Evolutionary conservation across 176 grass and related monocot genomes (phyloP).

Genomic region (Poa pratensis): DNA sequence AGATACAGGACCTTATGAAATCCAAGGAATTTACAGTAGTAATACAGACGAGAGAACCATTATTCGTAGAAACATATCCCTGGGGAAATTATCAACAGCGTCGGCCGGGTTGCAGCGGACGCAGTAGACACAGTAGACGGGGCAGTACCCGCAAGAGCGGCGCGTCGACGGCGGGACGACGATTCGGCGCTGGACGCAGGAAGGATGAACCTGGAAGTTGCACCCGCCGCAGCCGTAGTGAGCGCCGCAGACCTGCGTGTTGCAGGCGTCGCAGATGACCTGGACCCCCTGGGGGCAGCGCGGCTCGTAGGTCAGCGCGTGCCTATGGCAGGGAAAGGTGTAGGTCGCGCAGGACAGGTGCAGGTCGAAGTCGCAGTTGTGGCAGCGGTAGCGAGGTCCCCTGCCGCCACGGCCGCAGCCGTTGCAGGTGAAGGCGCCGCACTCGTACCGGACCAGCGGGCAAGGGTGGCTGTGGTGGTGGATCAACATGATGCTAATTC

Average conservation of each 20-base stretch:
- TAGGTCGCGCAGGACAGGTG: neutral
- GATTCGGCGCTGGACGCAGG: neutral
- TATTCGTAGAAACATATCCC: neutral
- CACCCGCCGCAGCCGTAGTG: neutral
- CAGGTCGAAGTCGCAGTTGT: constrained; percentile 11
- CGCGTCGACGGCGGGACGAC: neutral
- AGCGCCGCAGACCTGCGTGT: neutral
- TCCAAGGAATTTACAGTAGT: neutral
- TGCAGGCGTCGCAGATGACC: constrained; percentile 10
- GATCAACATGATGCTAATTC: neutral
- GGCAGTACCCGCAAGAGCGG: neutral
- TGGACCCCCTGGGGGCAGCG: neutral
- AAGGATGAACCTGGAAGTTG: neutral
- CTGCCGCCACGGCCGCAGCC: neutral
- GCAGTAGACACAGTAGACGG: too few species aligned
- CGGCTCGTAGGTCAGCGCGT: neutral
- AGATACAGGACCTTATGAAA: neutral
- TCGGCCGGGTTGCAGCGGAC: neutral
- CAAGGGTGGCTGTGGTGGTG: constrained; percentile 19
- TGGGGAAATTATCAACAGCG: neutral
- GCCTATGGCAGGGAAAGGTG: neutral
- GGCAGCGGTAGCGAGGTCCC: constrained; percentile 9
- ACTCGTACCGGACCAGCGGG: neutral
- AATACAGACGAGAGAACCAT: neutral
- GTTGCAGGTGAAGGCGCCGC: neutral